A percentile compares a stretch with the other conserved stretches of the same genome.
Conservation (phyloP, 805 yeast genomes). For the Sugiyamaella lignohabitans region DNA sequence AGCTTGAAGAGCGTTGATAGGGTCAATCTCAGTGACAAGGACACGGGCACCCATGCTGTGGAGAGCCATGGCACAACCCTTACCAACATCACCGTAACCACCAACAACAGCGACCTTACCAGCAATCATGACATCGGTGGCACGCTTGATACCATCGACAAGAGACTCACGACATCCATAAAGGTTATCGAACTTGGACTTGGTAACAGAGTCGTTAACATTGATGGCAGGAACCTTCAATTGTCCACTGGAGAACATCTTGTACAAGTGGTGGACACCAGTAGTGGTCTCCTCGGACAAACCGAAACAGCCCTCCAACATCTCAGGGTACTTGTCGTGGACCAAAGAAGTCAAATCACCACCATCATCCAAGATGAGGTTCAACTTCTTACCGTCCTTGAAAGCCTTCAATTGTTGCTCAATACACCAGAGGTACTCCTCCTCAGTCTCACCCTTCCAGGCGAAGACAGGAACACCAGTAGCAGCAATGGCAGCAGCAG, state of each 20-base stretch:
- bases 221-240: slow-evolving; percentile 99
- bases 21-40: slow-evolving; percentile 94
- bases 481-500: slow-evolving; percentile 99
- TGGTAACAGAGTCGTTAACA: slow-evolving; percentile 98
- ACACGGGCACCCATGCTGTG: slow-evolving; percentile 99
- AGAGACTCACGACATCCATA: slow-evolving; percentile 99
- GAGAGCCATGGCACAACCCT: slow-evolving; percentile 99
- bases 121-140: slow-evolving; percentile 99
- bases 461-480: slow-evolving; percentile 99
- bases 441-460: slow-evolving; percentile 99
- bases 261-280: slow-evolving; percentile 98
- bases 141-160: slow-evolving; percentile 98
- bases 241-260: slow-evolving; percentile 79
- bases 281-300: slow-evolving; percentile 98
- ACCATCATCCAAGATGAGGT: slow-evolving; percentile 98
- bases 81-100: slow-evolving; percentile 99
- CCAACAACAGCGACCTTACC: slow-evolving; percentile 99
- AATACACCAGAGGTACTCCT: slow-evolving; percentile 98
- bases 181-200: slow-evolving; percentile 98
- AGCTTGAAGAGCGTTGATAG: slow-evolving; percentile 98
- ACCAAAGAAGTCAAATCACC: slow-evolving; percentile 97
- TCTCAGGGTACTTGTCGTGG: slow-evolving; percentile 97
- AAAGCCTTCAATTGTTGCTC: slow-evolving; percentile 98
- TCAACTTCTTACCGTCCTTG: slow-evolving; percentile 91
- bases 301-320: slow-evolving; percentile 92